Conservation (phyloP, 805 yeast genomes). For the Kazachstania africana region DNA sequence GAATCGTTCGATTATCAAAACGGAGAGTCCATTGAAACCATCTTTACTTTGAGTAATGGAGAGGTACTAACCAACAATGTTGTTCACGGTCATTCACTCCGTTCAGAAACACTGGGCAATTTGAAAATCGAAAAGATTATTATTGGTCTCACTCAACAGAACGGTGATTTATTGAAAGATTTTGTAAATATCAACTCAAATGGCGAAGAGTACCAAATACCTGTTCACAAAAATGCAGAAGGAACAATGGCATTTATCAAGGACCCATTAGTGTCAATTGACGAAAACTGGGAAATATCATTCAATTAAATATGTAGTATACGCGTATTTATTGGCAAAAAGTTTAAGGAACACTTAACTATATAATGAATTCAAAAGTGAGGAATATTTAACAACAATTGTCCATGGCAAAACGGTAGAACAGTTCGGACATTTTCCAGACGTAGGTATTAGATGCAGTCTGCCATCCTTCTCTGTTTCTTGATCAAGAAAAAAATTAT, state of each 20-base stretch:
- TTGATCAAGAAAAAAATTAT: constrained; percentile 12
- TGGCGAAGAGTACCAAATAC: constrained; percentile 29
- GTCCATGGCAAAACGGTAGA: constrained; percentile 19
- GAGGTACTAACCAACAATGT: constrained; percentile 24
- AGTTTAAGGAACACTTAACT: not conserved
- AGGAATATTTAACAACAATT: constrained; percentile 17
- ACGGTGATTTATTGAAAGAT: too few relatives aligned
- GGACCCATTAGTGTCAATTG: constrained; percentile 39
- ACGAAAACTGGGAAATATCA: constrained; percentile 36
- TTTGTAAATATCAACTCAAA: constrained; percentile 29
- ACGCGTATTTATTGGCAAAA: not conserved
- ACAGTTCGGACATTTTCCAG: constrained; percentile 24
- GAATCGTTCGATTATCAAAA: constrained; percentile 46
- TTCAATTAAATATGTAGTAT: constrained; percentile 9
- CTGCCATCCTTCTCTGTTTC: constrained; percentile 3
- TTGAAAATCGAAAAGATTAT: too few relatives aligned
- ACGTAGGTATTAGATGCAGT: constrained; percentile 18
- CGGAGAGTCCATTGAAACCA: constrained; percentile 38
- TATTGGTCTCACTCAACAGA: too few relatives aligned
- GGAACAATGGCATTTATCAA: constrained; percentile 26
- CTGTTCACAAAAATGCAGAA: constrained; percentile 10
- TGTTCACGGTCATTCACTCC: constrained; percentile 16
- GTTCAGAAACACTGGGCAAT: too few relatives aligned
- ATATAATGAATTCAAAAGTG: not conserved
- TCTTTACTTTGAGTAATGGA: constrained; percentile 28